A percentile compares a stretch with the other conserved stretches of the same genome.
Evolutionary conservation across 352 stramenopile species (phyloP).

Genomic region (Pythium myriotylum): DNA sequence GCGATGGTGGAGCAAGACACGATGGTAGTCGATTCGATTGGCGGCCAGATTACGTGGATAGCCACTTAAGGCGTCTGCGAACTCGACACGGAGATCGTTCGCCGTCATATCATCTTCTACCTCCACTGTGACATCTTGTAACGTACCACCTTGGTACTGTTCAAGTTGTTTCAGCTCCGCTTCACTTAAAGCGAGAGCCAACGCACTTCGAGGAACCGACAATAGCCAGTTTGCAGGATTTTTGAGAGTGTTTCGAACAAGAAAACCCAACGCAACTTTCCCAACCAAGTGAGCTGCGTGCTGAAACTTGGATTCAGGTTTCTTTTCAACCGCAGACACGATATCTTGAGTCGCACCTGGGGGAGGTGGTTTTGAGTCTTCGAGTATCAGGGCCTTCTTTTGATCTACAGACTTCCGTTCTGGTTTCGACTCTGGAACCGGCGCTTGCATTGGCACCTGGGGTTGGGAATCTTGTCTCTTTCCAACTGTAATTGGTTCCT

Average conservation of each 20-base stretch:
- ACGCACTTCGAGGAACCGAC: constrained; percentile 31
- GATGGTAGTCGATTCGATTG: constrained; percentile 36
- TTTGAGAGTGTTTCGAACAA: constrained; percentile 37
- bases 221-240: constrained; percentile 62
- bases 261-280: constrained; percentile 54
- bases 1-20: constrained; percentile 38
- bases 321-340: background rate
- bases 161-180: constrained; percentile 31
- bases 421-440: background rate
- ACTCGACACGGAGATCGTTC: constrained; percentile 48
- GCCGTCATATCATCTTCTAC: constrained; percentile 58
- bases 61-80: constrained; percentile 46
- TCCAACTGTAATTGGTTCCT: background rate
- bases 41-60: background rate
- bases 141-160: background rate
- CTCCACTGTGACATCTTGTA: constrained; percentile 31
- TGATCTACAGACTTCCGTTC: constrained; percentile 14
- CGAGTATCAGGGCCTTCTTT: background rate
- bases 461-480: background rate
- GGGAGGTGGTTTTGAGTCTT: constrained; percentile 5
- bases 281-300: constrained; percentile 49
- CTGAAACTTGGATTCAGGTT: constrained; percentile 26
- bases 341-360: background rate
- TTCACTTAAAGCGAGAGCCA: constrained; percentile 39
- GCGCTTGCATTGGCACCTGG: background rate